These are phyloP conservation scores for Chimonanthus salicifolius DNA, from an alignment of 164 flowering plant genomes.

Conservation along the genomic window DNA sequence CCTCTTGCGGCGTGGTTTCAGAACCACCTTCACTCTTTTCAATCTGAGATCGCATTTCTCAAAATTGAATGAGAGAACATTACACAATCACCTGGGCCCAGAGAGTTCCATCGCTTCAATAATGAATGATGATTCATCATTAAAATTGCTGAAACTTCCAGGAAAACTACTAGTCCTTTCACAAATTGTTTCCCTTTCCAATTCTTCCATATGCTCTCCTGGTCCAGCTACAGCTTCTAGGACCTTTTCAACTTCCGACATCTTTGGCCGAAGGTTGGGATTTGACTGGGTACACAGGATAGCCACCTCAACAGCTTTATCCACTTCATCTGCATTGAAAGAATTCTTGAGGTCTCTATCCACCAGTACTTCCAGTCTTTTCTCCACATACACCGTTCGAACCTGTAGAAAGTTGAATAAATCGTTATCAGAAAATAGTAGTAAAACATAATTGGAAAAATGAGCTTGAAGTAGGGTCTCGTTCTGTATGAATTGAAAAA, in stretches of 20 bases:
- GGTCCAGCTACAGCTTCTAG: conserved; percentile 52
- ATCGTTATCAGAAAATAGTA: not conserved
- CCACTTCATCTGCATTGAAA: conserved; percentile 48
- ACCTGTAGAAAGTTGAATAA: conserved; percentile 42
- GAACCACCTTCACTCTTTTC: not conserved
- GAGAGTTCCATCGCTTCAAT: conserved; percentile 96
- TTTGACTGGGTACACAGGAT: conserved; percentile 65
- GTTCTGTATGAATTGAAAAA: not conserved
- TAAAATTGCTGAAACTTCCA: conserved; percentile 39
- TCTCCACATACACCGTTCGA: conserved; percentile 53
- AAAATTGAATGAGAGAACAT: not conserved
- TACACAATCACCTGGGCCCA: conserved; percentile 64
- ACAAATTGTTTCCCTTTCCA: conserved; percentile 24
- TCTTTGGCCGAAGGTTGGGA: conserved; percentile 74
- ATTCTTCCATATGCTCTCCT: conserved; percentile 33
- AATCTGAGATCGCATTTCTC: not conserved
- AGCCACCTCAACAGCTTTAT: conserved; percentile 56
- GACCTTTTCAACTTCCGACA: conserved; percentile 72
- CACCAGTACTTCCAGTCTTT: conserved; percentile 59
- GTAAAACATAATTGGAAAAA: not conserved
- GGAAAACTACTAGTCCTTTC: conserved; percentile 48
- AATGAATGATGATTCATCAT: conserved; percentile 62
- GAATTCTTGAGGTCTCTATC: conserved; percentile 70
- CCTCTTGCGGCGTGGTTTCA: not conserved
- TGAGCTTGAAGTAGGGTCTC: not conserved